A percentile compares a stretch with the other conserved stretches of the same genome.
phyloP scores from a whole-genome alignment of 495 filamentous ascomycete species.

The Penicillium pulvis region DNA sequence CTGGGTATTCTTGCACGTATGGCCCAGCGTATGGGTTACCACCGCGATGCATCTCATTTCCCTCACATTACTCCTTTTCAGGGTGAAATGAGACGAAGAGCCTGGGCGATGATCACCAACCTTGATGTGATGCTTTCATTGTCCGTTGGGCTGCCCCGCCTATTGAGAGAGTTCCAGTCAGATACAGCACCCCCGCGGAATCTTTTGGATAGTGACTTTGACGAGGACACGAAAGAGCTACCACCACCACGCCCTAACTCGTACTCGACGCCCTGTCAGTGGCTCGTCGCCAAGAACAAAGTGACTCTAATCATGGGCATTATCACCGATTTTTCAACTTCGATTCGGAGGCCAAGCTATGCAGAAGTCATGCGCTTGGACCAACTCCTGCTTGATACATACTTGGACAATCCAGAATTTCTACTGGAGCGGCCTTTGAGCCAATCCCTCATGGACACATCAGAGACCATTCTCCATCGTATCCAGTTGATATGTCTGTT shows the following conservation, averaged over 20 bases:
- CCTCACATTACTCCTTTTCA: slow-evolving; percentile 50
- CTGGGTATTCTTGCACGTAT: slow-evolving; percentile 37
- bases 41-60: slow-evolving; percentile 47
- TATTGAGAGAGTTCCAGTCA: slow-evolving; percentile 31
- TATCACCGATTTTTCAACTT: slow-evolving; percentile 44
- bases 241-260: slow-evolving; percentile 27
- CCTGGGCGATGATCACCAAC: slow-evolving; percentile 53
- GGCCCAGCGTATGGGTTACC: slow-evolving; percentile 49
- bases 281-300: slow-evolving; percentile 42
- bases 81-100: slow-evolving; percentile 56
- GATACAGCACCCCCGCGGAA: slow-evolving; percentile 42
- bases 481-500: slow-evolving; percentile 44
- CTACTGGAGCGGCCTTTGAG: slow-evolving; percentile 38
- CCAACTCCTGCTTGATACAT: slow-evolving; percentile 33
- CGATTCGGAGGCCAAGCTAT: slow-evolving; percentile 32
- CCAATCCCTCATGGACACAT: slow-evolving; percentile 40
- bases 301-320: slow-evolving; percentile 44
- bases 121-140: slow-evolving; percentile 48
- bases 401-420: slow-evolving; percentile 31
- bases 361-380: slow-evolving; percentile 44
- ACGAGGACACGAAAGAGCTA: slow-evolving; percentile 25
- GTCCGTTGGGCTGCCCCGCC: slow-evolving; percentile 40
- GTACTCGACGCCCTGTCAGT: slow-evolving; percentile 38
- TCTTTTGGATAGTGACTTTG: slow-evolving; percentile 32
- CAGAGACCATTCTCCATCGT: slow-evolving; percentile 39